These are phyloP conservation scores for Zasmidium angulare DNA, from an alignment of 2,329 filamentous ascomycete species.

Conservation along the genomic window DNA sequence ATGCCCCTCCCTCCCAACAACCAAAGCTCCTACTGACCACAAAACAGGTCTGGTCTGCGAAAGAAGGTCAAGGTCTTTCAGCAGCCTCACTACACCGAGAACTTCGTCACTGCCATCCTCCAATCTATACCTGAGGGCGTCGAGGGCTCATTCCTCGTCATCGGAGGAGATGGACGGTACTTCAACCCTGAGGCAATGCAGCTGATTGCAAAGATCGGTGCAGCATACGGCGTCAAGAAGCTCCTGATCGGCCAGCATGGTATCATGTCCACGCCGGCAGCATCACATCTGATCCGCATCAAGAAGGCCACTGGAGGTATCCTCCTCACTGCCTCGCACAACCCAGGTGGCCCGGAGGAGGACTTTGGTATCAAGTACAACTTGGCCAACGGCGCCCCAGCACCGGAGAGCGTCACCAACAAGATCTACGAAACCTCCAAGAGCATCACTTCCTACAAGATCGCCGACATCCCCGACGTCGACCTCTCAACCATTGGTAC, in stretches of 20 bases:
- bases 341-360: constrained; percentile 92
- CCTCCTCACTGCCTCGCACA: constrained; percentile 94
- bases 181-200: constrained; percentile 97
- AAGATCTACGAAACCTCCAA: constrained; percentile 95
- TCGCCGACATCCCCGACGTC: constrained; percentile 80
- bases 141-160: constrained; percentile 85
- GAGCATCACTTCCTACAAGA: constrained; percentile 86
- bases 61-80: constrained; percentile 99
- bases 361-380: constrained; percentile 99
- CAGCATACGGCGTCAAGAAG: constrained; percentile 98
- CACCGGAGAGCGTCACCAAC: constrained; percentile 94
- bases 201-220: constrained; percentile 94
- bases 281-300: constrained; percentile 93
- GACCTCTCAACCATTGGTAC: constrained; percentile 81
- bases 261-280: constrained; percentile 93
- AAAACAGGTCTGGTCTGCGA: constrained; percentile 82
- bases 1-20: constrained; percentile 7
- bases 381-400: constrained; percentile 90
- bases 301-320: constrained; percentile 95
- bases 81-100: constrained; percentile 90
- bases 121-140: constrained; percentile 94
- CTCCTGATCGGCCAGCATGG: constrained; percentile 93
- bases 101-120: constrained; percentile 91
- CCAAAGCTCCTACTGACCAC: neutral
- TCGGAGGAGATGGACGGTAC: constrained; percentile 94